These are phyloP conservation scores for Cardiospermum halicacabum DNA, from an alignment of 345 rosid species.

Conservation along the genomic window DNA sequence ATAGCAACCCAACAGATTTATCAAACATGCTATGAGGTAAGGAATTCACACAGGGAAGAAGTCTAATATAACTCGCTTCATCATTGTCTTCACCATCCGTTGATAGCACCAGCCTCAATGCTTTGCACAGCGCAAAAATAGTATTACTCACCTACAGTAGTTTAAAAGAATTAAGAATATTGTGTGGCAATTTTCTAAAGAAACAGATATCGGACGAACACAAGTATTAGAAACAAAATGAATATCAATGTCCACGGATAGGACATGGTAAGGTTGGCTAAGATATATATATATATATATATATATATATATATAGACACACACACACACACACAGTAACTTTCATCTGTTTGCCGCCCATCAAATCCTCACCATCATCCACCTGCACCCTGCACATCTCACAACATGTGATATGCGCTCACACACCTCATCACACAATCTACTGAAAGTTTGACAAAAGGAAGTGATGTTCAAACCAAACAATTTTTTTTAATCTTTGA, in stretches of 20 bases:
- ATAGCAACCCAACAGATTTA: slow-evolving; percentile 44
- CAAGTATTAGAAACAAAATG: slow-evolving; percentile 1
- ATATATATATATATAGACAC: too few species aligned
- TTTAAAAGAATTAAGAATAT: slow-evolving; percentile 13
- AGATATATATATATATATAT: slow-evolving; percentile 1
- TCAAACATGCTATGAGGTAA: slow-evolving; percentile 31
- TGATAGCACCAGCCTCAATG: slow-evolving; percentile 48
- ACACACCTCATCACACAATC: background rate
- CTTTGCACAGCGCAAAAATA: slow-evolving; percentile 64
- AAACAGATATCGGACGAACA: background rate
- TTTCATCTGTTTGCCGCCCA: background rate
- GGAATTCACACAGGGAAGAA: slow-evolving; percentile 20
- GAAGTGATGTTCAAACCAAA: background rate
- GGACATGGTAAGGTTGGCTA: background rate
- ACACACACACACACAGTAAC: too few species aligned
- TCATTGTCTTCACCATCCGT: slow-evolving; percentile 23
- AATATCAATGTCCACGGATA: background rate
- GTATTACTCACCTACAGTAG: slow-evolving; percentile 61
- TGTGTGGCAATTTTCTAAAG: slow-evolving; percentile 4
- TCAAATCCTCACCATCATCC: background rate
- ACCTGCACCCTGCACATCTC: background rate
- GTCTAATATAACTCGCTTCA: slow-evolving; percentile 18
- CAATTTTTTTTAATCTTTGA: background rate
- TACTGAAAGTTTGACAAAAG: background rate
- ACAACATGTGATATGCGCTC: background rate